Percentiles rank a stretch among this genome's conserved stretches.
These are phyloP conservation scores for Petunia secreta DNA, from an alignment of 257 asterid genomes.

Conservation along the genomic window DNA sequence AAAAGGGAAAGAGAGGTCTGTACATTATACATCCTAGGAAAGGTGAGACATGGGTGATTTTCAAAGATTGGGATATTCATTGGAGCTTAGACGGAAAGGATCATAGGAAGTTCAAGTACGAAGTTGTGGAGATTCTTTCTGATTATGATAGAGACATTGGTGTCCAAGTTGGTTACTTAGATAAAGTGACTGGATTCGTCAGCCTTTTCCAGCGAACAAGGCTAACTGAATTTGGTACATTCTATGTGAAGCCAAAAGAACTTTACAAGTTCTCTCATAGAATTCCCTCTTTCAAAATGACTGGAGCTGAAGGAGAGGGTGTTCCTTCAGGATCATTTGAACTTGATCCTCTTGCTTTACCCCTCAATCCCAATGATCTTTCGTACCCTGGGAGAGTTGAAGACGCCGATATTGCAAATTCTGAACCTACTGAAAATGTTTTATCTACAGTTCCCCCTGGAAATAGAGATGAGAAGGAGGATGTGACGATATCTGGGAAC, in stretches of 20 bases:
- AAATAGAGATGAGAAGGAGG: too few relatives aligned
- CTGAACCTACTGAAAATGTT: neutral
- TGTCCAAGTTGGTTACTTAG: conserved; percentile 28
- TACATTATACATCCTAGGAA: conserved; percentile 30
- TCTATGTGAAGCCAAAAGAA: conserved; percentile 45
- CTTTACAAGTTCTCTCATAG: conserved; percentile 61
- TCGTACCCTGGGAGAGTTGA: conserved; percentile 41
- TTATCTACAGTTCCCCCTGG: too few relatives aligned
- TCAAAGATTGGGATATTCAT: conserved; percentile 57
- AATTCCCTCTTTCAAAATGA: conserved; percentile 32
- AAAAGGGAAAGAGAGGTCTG: conserved; percentile 47
- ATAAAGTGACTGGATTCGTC: conserved; percentile 58
- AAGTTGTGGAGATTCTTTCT: conserved; percentile 39
- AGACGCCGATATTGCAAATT: neutral
- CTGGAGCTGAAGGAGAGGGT: too few relatives aligned
- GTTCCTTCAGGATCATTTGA: conserved; percentile 38
- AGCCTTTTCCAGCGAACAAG: conserved; percentile 56
- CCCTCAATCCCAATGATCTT: conserved; percentile 49
- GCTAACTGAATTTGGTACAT: conserved; percentile 24
- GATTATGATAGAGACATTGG: too few relatives aligned
- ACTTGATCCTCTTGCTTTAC: conserved; percentile 77
- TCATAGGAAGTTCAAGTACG: conserved; percentile 46
- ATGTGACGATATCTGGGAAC: too few relatives aligned
- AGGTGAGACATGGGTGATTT: conserved; percentile 60
- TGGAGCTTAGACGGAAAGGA: conserved; percentile 52